Base-by-base conservation (phyloP, 805 yeast species). In the Tetrapisispora taiwanensis region DNA sequence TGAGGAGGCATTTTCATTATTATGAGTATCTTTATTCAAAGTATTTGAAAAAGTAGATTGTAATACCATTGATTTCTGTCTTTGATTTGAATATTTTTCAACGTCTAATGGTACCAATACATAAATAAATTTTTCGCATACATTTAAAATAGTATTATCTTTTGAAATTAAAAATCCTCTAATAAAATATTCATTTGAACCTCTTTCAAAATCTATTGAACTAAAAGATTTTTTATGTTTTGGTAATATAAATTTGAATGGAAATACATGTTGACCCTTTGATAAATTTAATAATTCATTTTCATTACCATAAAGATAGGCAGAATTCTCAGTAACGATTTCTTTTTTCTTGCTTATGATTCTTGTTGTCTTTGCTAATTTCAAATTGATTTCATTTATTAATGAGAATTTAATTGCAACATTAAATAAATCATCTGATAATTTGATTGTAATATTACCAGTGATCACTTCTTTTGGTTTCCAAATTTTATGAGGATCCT, bases 251-350 rank as follows among this genome's bases (percentile, higher is more conserved):
- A 88, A 84, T 39, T 82, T 76, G 57, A 88, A 89, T 18, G 95
- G 95, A 58, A 89, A 88, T 30, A 85, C 66, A 62, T 88, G 96
- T 56, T 84, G 90, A 35, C 96, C 96, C 54, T 78, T 77, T 17
- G 78, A 74, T n/a, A 84, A 59, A 46, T 60, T 58, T 2, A 46
- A 33, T 13, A 52, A 20, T 17, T 13, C 24, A 15, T 4, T 17
- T n/a, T 52, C 55, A 17, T 46, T 63, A 0, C 88, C 88, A 53
- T 78, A 81, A 17, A 82, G 69, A 30, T 68, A 61, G 10, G 79
- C 74, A 12, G 78, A 72, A 56, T 78, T 83, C 41, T 76, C 72
- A 60, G 80, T 76, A n/a, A 81, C 57, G 20, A 62, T 59, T 39
- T 72, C 71, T 43, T 75, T 75, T 43, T 72, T 70, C 10, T 76